Evolutionary conservation across 352 stramenopile species (phyloP), one percentile per base, ranked within the genome.

Genomic region (Globisporangium carolinianum): DNA sequence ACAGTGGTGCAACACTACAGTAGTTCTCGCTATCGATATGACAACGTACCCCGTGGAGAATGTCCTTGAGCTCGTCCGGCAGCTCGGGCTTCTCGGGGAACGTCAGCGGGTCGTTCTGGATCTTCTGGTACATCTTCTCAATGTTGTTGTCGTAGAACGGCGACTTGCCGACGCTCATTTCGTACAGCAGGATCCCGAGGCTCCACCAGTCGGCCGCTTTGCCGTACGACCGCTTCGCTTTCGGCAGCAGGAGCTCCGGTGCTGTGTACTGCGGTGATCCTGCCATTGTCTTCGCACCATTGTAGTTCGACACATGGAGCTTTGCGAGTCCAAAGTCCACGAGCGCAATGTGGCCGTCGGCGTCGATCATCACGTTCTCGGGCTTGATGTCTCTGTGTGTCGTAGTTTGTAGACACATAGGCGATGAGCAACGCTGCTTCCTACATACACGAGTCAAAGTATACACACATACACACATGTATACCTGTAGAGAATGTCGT

Each of bases 301-400:
- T 89, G 60, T 89, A 95, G 54, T 94, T 82, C 8, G 82, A 93
- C 54, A 98, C 87, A 62, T 96, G 88, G 45, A 97, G 67, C 72
- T 98, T 98, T 4, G 87, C 86, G 7, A 98, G 70, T 6, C 95
- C 95, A 66, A 98, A 98, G 64, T 98, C 95, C 8, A 97, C 94
- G 35, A 98, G 75, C 35, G 90, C 87, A 62, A 98, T 96, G 70
- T 98, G 94, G 12, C 92, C 94, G n/a, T 97, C 89, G 6, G 79
- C 82, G 63, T 98, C 95, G 46, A 98, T 95, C 72, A 98, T 96
- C 15, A 98, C 79, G 61, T 98, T 98, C 67, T 98, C 93, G 11
- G 95, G 95, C 61, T 98, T 98, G 39, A 98, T 95, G 66, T 98
- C 95, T 66, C 89, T 87, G 41, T 15, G 38, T 32, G 9, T 18